Evolutionary conservation across 176 grass and related monocot species (phyloP).

Genomic region (Dactylis glomerata): DNA sequence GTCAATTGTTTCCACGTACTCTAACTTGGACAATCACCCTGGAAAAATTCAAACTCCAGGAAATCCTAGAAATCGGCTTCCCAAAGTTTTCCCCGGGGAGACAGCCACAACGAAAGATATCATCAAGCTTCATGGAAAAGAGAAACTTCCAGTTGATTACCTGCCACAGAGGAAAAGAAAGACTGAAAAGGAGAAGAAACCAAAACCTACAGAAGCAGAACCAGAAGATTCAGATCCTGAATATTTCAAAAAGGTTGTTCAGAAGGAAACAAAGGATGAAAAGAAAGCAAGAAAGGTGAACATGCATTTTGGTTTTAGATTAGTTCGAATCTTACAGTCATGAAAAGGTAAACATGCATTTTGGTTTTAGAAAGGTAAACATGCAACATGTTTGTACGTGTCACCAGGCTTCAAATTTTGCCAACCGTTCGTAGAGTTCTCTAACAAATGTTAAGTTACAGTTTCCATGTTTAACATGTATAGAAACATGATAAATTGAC

Average conservation of each 20-base stretch:
- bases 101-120: conserved; percentile 50
- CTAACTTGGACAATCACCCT: conserved; percentile 89
- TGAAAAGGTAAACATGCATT: no score
- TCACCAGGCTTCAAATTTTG: neutral
- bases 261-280: conserved; percentile 82
- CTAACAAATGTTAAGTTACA: neutral
- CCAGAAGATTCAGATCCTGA: conserved; percentile 20
- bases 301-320: conserved; percentile 1
- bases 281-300: conserved; percentile 98
- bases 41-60: conserved; percentile 74
- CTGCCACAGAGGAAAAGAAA: conserved; percentile 70
- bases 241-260: conserved; percentile 25
- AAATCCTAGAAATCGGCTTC: conserved; percentile 52
- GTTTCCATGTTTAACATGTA: neutral
- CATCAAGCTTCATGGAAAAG: conserved; percentile 91
- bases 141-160: conserved; percentile 89
- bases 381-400: conserved; percentile 6
- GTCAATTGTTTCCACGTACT: conserved; percentile 87
- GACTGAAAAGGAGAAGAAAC: conserved; percentile 62
- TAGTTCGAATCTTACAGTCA: neutral
- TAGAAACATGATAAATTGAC: neutral
- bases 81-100: conserved; percentile 67
- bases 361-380: no score
- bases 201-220: conserved; percentile 29
- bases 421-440: neutral